Base-by-base conservation (phyloP, 2,329 filamentous ascomycete genomes). In the Ascochyta fabae region DNA sequence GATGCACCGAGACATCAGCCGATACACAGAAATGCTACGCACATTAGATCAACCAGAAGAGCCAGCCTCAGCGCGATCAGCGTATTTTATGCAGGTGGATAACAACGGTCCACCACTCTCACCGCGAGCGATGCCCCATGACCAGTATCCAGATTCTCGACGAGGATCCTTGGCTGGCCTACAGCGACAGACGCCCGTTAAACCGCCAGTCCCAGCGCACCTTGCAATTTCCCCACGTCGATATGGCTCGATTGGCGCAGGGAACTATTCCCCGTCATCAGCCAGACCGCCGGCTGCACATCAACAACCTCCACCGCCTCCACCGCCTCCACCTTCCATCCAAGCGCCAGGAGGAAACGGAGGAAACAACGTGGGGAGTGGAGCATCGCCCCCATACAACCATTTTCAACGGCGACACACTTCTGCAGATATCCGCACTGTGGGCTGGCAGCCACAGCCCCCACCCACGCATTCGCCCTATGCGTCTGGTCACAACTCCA, bases 341-440 rank as follows among this genome's bases (percentile, higher is more conserved):
- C 86, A 88, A 33, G 85, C 86, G 70, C 85, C 85, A 16, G 78
- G 86, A 29, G 80, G 83, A 13, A 77, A 85, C 33, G 81, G 84
- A n/a, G 80, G 79, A 49, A 70, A 62, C 43, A 80, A 81, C 53
- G 77, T 80, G 52, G 62, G 59, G 42, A 69, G 59, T 49, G 81
- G 81, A 52, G 65, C 70, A 19, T 85, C 85, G 34, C 83, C 84
- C 23, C 83, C 84, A 1, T 84, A 86, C 53, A 92, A 87, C 67
- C 81, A 96, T 42, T 85, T 87, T 40, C 53, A 56, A n/a, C 88
- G 94, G 60, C 86, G 94, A 58, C 95, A 99, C 77, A 99, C 95
- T 1, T 94, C 93, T 35, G 95, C 95, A 55, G 95, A 99, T 73
- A 98, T 99, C 65, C 88, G 95, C 48, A 89, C 79, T 5, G 78